Conservation (phyloP, 495 filamentous ascomycete genomes). For the Penicillium canescens region DNA sequence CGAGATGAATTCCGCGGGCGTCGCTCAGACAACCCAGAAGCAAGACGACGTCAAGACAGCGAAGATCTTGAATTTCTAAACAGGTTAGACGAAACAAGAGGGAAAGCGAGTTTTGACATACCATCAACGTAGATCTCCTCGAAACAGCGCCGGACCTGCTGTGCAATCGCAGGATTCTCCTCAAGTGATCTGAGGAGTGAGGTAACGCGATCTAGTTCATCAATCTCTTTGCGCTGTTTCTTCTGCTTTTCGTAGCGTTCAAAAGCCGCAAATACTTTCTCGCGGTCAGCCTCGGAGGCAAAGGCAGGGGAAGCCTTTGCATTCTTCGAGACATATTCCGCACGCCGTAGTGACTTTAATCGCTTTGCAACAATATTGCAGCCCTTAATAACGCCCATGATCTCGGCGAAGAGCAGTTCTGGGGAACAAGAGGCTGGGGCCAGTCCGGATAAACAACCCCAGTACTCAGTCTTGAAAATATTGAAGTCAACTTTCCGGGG, state of each 20-base stretch:
- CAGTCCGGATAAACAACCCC: conserved; percentile 26
- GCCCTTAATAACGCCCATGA: conserved; percentile 48
- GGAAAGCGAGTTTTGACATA: conserved; percentile 3
- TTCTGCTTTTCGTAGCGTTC: conserved; percentile 39
- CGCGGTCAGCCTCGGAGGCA: conserved; percentile 21
- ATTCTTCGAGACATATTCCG: conserved; percentile 29
- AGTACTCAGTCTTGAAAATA: conserved; percentile 40
- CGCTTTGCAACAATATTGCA: conserved; percentile 15
- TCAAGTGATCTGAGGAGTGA: conserved; percentile 17
- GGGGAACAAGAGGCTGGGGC: conserved; percentile 17
- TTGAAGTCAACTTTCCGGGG: conserved; percentile 31
- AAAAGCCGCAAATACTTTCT: conserved; percentile 33
- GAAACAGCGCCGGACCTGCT: conserved; percentile 25
- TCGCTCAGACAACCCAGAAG: conserved; percentile 34
- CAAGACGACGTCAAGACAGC: conserved; percentile 36
- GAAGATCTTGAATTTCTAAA: conserved; percentile 44
- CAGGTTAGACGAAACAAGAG: not conserved
- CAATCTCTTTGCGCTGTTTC: conserved; percentile 24
- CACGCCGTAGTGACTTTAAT: conserved; percentile 23
- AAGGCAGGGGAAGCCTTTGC: conserved; percentile 31
- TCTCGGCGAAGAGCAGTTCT: conserved; percentile 45
- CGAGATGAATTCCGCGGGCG: conserved; percentile 39
- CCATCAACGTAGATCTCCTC: conserved; percentile 48
- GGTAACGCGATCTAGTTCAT: conserved; percentile 37
- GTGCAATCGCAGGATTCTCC: conserved; percentile 8